A percentile compares a stretch with the other conserved stretches of the same genome.
Conservation (phyloP, 257 asterid genomes). For the Nyctanthes arbortristis region DNA sequence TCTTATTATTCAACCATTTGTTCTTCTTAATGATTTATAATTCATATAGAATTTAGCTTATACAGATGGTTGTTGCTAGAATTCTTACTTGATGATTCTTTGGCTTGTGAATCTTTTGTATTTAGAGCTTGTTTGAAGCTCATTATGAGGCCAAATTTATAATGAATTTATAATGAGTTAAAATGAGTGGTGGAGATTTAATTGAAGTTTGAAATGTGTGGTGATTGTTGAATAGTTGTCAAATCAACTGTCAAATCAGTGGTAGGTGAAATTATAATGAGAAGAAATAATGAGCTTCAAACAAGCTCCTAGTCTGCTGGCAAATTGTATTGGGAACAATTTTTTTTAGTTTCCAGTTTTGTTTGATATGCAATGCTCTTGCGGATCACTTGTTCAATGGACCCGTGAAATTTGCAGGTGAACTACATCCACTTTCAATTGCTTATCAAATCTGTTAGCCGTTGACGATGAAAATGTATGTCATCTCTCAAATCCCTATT, state of each 20-base stretch:
- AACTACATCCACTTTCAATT: background rate
- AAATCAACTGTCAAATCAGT: no score
- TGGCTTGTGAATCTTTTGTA: background rate
- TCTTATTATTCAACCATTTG: background rate
- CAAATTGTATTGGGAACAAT: background rate
- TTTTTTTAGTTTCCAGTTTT: background rate
- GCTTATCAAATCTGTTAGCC: slow-evolving; percentile 4
- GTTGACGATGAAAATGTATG: slow-evolving; percentile 41
- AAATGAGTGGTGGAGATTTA: no score
- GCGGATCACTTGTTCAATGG: slow-evolving; percentile 10
- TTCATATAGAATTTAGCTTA: no score
- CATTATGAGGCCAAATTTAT: no score
- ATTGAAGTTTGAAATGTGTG: no score
- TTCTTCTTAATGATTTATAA: background rate
- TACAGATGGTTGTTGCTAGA: background rate
- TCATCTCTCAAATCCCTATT: background rate
- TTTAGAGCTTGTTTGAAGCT: no score
- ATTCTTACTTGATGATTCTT: background rate
- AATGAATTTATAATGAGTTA: no score
- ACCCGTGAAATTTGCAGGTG: slow-evolving; percentile 21
- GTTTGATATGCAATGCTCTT: background rate
- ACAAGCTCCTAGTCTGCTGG: no score
- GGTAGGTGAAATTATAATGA: no score
- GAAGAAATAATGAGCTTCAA: no score
- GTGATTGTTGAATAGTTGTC: no score